A percentile compares a stretch with the other conserved stretches of the same genome.
These are phyloP conservation scores for Monascus ruber DNA, from an alignment of 2,329 filamentous ascomycete species.

Conservation along the genomic window DNA sequence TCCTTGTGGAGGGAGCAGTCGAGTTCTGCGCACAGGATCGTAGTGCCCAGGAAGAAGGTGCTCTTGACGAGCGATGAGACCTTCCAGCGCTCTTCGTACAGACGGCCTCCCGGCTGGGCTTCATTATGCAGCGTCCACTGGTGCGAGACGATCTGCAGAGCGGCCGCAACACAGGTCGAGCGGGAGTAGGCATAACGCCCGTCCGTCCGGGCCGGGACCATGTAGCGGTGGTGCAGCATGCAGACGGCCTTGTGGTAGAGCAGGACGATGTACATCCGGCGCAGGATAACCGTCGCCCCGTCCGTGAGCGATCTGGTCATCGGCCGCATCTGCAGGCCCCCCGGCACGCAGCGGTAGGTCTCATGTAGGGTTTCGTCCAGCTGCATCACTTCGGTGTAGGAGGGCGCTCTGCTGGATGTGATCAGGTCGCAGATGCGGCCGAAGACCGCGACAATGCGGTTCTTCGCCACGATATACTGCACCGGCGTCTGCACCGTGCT, in stretches of 20 bases:
- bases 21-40: constrained; percentile 42
- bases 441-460: constrained; percentile 17
- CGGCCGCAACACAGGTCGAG: constrained; percentile 34
- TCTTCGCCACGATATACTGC: constrained; percentile 24
- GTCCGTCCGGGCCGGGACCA: constrained; percentile 25
- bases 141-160: constrained; percentile 35
- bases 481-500: constrained; percentile 39
- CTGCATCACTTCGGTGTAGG: constrained; percentile 20
- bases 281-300: constrained; percentile 38
- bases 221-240: constrained; percentile 41
- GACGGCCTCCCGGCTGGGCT: constrained; percentile 40
- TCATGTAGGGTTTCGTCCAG: constrained; percentile 20
- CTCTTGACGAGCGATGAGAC: constrained; percentile 44
- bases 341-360: constrained; percentile 4
- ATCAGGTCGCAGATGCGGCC: constrained; percentile 22
- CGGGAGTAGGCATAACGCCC: constrained; percentile 29
- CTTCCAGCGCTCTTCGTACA: constrained; percentile 46
- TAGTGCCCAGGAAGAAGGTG: constrained; percentile 49
- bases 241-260: constrained; percentile 39
- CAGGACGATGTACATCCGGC: constrained; percentile 38
- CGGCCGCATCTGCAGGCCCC: constrained; percentile 6
- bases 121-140: constrained; percentile 39
- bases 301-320: constrained; percentile 31
- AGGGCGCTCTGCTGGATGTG: constrained; percentile 16
- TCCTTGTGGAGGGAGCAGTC: too few relatives aligned